phyloP scores from a whole-genome alignment of 2,329 filamentous ascomycete species.

The Emericellopsis atlantica region DNA sequence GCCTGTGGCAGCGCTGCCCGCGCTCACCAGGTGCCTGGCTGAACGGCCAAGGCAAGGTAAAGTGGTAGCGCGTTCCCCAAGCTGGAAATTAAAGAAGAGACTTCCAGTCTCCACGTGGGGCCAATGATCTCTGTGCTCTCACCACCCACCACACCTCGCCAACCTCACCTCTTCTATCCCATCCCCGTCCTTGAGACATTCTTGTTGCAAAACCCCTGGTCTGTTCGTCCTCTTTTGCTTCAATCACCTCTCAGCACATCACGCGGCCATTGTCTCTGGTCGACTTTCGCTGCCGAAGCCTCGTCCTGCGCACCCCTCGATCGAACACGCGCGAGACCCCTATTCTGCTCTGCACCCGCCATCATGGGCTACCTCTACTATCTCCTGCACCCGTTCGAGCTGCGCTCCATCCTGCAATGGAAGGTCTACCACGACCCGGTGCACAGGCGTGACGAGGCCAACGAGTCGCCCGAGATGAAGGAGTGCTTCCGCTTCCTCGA shows the following conservation, averaged over 20 bases:
- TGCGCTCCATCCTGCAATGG: constrained; percentile 84
- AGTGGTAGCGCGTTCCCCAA: too few relatives aligned
- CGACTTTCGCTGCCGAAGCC: too few relatives aligned
- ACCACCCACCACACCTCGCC: background rate
- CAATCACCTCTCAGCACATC: too few relatives aligned
- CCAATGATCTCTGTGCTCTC: background rate
- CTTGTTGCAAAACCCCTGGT: too few relatives aligned
- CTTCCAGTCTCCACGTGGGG: background rate
- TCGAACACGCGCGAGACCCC: background rate
- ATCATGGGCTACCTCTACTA: constrained; percentile 59
- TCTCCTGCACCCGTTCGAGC: constrained; percentile 60
- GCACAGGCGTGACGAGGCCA: constrained; percentile 64
- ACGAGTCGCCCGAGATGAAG: constrained; percentile 62
- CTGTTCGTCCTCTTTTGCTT: too few relatives aligned
- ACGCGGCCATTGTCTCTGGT: too few relatives aligned
- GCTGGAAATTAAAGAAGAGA: background rate
- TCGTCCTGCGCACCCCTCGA: background rate
- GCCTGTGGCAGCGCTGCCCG: background rate
- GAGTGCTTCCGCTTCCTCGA: constrained; percentile 81
- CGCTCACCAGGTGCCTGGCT: background rate
- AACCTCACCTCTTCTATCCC: background rate
- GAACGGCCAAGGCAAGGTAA: too few relatives aligned
- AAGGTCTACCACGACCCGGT: constrained; percentile 95
- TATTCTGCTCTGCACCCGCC: constrained; percentile 7
- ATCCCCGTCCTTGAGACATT: background rate